These are phyloP conservation scores for Exophiala dermatitidis DNA, from an alignment of 2,329 filamentous ascomycete genomes.

Conservation along the genomic window DNA sequence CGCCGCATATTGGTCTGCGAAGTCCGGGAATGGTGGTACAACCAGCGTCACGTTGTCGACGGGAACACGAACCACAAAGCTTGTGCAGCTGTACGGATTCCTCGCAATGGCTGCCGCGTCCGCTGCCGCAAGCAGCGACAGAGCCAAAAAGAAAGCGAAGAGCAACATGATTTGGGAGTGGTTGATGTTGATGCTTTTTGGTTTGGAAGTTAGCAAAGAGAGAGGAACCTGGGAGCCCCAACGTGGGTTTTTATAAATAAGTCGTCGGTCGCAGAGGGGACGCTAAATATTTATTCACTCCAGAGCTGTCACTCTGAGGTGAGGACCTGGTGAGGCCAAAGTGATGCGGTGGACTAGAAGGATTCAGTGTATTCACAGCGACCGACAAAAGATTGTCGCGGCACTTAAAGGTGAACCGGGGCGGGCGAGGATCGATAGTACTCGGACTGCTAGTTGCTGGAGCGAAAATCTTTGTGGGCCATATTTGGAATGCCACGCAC, in stretches of 20 bases:
- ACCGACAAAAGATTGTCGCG: too few relatives aligned
- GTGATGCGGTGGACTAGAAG: too few relatives aligned
- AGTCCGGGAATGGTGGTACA: conserved; percentile 14
- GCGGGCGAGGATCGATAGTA: neutral
- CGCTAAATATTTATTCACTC: too few relatives aligned
- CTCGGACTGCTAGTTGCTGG: neutral
- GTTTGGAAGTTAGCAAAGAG: too few relatives aligned
- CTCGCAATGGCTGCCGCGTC: conserved; percentile 5
- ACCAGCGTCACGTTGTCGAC: conserved; percentile 17
- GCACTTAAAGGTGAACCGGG: neutral
- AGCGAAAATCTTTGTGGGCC: neutral
- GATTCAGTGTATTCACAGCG: too few relatives aligned
- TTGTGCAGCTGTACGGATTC: conserved; percentile 16
- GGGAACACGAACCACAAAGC: conserved; percentile 17
- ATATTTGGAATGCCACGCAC: neutral
- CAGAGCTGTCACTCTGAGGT: too few relatives aligned
- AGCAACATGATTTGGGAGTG: conserved; percentile 4
- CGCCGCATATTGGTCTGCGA: conserved; percentile 14
- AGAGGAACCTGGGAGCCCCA: too few relatives aligned
- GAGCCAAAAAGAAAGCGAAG: neutral
- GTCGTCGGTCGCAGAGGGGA: too few relatives aligned
- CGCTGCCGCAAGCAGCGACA: conserved; percentile 4
- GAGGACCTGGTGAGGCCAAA: too few relatives aligned
- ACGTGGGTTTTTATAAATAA: too few relatives aligned
- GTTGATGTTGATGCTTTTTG: neutral